A percentile compares a stretch with the other conserved stretches of the same genome.
phyloP scores from a whole-genome alignment of 2,329 filamentous ascomycete genomes.

The Pseudogymnoascus sp. region DNA sequence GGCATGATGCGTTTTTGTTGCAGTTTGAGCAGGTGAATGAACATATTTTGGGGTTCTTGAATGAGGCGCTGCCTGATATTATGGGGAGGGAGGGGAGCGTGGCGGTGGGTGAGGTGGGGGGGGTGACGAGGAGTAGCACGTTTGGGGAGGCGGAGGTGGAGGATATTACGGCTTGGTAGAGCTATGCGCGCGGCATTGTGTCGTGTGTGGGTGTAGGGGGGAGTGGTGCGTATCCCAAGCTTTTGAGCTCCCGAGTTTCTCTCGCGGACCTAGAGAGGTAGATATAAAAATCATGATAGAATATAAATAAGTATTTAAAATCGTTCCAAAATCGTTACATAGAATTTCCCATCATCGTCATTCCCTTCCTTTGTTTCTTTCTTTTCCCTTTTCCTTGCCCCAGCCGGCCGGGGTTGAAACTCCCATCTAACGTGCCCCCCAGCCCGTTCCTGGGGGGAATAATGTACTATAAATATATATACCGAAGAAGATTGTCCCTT shows the following conservation, averaged over 20 bases:
- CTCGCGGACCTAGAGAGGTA: background rate
- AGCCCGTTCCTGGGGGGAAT: background rate
- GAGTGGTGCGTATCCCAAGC: background rate
- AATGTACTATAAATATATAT: background rate
- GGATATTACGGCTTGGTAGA: slow-evolving; percentile 88
- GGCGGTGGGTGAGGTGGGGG: slow-evolving; percentile 39
- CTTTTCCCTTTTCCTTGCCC: background rate
- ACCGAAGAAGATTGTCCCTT: background rate
- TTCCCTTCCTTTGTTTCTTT: background rate
- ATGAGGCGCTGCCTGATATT: slow-evolving; percentile 76
- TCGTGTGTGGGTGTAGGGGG: background rate
- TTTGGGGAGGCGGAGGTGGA: slow-evolving; percentile 95
- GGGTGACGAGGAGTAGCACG: slow-evolving; percentile 75
- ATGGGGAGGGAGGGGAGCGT: slow-evolving; percentile 56
- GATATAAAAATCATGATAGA: background rate
- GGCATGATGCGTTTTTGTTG: slow-evolving; percentile 90
- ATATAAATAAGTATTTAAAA: background rate
- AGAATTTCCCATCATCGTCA: background rate
- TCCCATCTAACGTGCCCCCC: background rate
- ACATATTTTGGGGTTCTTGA: slow-evolving; percentile 76
- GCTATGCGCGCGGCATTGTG: background rate
- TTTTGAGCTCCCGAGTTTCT: background rate
- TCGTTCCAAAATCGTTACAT: background rate
- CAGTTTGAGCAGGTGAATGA: slow-evolving; percentile 96
- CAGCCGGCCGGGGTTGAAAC: background rate